Evolutionary conservation across 768 basidiomycete species (phyloP).

Genomic region (Tricholoma sp.): DNA sequence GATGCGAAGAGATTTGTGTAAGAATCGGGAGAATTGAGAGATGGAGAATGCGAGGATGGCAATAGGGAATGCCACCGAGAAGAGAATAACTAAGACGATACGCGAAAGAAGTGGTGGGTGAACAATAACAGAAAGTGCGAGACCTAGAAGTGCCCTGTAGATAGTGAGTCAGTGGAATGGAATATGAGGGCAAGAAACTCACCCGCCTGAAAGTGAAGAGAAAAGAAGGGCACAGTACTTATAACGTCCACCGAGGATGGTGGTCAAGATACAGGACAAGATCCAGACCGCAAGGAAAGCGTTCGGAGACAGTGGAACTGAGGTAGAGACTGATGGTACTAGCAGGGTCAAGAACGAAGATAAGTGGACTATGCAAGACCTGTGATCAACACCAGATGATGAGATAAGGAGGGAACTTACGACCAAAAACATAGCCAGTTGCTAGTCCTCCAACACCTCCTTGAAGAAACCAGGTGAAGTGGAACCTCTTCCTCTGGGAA

Average conservation of each 20-base stretch:
- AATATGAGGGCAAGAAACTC: slow-evolving; percentile 13
- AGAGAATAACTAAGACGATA: slow-evolving; percentile 33
- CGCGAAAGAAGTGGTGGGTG: slow-evolving; percentile 33
- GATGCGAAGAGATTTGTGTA: slow-evolving; percentile 45
- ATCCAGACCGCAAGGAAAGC: slow-evolving; percentile 60
- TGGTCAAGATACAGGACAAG: slow-evolving; percentile 42
- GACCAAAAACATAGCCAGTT: slow-evolving; percentile 53
- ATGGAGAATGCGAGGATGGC: slow-evolving; percentile 35
- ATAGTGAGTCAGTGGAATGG: neutral
- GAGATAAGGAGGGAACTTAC: slow-evolving; percentile 31
- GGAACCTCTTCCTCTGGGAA: slow-evolving; percentile 23
- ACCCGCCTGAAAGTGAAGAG: slow-evolving; percentile 53
- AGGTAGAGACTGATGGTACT: slow-evolving; percentile 45
- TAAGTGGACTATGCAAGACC: slow-evolving; percentile 40
- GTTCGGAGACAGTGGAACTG: slow-evolving; percentile 37
- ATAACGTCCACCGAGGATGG: slow-evolving; percentile 51
- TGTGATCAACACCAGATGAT: slow-evolving; percentile 4
- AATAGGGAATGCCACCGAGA: slow-evolving; percentile 36
- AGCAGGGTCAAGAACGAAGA: slow-evolving; percentile 57
- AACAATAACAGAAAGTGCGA: slow-evolving; percentile 15
- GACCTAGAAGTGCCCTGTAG: slow-evolving; percentile 14
- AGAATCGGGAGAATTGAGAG: slow-evolving; percentile 40
- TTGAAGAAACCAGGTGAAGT: slow-evolving; percentile 39
- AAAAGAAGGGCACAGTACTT: slow-evolving; percentile 44
- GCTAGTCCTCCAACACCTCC: slow-evolving; percentile 62